A percentile compares a stretch with the other conserved stretches of the same genome.
These are phyloP conservation scores for Zizania palustris DNA, from an alignment of 202 grass and related monocot species.

Conservation along the genomic window DNA sequence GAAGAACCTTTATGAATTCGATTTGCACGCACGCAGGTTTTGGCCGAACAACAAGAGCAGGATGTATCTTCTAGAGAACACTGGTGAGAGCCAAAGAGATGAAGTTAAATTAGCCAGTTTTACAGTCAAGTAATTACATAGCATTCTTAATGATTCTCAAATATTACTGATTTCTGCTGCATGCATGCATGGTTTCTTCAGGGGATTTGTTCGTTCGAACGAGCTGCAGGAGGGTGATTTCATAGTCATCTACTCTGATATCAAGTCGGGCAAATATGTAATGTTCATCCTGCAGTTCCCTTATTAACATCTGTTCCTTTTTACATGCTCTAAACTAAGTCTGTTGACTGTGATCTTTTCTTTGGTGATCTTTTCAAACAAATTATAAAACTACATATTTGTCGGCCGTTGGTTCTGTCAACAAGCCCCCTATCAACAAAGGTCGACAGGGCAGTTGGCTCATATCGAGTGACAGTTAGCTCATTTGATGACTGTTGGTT, in stretches of 20 bases:
- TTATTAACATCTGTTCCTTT: not conserved
- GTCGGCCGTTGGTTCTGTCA: too few species aligned
- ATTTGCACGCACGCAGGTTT: slow-evolving; percentile 57
- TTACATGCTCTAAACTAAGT: not conserved
- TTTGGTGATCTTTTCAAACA: too few species aligned
- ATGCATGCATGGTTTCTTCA: slow-evolving; percentile 43
- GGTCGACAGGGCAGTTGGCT: too few species aligned
- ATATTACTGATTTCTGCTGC: not conserved
- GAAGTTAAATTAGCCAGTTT: not conserved
- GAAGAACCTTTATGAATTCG: slow-evolving; percentile 16
- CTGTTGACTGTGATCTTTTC: not conserved
- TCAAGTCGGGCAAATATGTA: slow-evolving; percentile 91
- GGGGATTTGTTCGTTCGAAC: slow-evolving; percentile 74
- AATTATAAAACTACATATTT: too few species aligned
- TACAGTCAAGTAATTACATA: not conserved
- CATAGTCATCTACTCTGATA: slow-evolving; percentile 78
- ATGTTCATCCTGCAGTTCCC: slow-evolving; percentile 24
- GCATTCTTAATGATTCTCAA: not conserved
- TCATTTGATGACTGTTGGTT: too few species aligned
- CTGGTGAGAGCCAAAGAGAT: slow-evolving; percentile 51
- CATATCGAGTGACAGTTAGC: too few species aligned
- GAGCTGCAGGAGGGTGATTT: slow-evolving; percentile 89
- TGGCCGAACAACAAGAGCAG: slow-evolving; percentile 99
- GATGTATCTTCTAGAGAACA: slow-evolving; percentile 96
- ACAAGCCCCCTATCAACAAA: too few species aligned